Evolutionary conservation across 768 basidiomycete species (phyloP).

Genomic region (Termitomyces sp.): DNA sequence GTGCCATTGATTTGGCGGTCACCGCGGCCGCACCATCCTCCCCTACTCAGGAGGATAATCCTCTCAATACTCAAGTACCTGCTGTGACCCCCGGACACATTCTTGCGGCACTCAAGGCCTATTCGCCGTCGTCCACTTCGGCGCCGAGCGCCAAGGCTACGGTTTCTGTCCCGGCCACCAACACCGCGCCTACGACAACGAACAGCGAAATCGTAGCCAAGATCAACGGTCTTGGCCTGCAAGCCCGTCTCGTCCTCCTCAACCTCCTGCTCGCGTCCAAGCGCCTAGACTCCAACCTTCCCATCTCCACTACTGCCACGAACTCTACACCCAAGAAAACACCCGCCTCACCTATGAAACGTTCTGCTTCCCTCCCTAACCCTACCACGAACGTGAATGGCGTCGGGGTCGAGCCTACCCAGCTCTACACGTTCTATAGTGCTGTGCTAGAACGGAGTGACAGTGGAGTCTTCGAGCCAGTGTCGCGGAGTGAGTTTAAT

Average conservation of each 20-base stretch:
- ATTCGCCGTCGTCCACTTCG: slow-evolving; percentile 43
- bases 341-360: slow-evolving; percentile 48
- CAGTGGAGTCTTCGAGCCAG: slow-evolving; percentile 53
- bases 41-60: slow-evolving; percentile 26
- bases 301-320: slow-evolving; percentile 38
- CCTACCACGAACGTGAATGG: slow-evolving; percentile 19
- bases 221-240: slow-evolving; percentile 66
- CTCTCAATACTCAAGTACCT: slow-evolving; percentile 31
- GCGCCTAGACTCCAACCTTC: slow-evolving; percentile 55
- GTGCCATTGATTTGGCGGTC: slow-evolving; percentile 72
- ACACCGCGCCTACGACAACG: slow-evolving; percentile 18
- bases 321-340: slow-evolving; percentile 33
- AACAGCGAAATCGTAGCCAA: slow-evolving; percentile 66
- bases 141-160: slow-evolving; percentile 18
- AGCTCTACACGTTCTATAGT: slow-evolving; percentile 64
- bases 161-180: slow-evolving; percentile 17
- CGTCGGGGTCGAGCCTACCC: slow-evolving; percentile 51
- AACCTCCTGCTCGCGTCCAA: slow-evolving; percentile 61
- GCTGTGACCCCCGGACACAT: slow-evolving; percentile 67
- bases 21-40: slow-evolving; percentile 19
- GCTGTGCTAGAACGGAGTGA: slow-evolving; percentile 55
- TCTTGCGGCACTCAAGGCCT: slow-evolving; percentile 70
- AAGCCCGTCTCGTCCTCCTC: slow-evolving; percentile 68
- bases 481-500: slow-evolving; percentile 72
- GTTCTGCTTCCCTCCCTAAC: slow-evolving; percentile 34